phyloP scores from a whole-genome alignment of 73 alveolate genomes.

The Loxodes magnus region DNA sequence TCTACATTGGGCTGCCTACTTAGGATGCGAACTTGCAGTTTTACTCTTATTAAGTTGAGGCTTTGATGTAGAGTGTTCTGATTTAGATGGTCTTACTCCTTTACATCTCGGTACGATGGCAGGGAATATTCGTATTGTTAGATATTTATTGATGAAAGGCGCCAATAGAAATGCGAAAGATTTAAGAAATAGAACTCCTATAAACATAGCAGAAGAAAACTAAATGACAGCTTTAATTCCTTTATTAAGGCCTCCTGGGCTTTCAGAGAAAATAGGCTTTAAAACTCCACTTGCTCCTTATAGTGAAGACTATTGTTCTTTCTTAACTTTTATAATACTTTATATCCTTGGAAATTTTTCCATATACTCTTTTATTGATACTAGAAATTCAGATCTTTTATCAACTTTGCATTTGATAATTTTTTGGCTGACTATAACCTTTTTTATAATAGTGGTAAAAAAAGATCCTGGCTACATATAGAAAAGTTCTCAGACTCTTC shows the following conservation, averaged over 20 bases:
- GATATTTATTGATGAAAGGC: slow-evolving; percentile 9
- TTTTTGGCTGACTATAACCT: not conserved
- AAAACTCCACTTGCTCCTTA: slow-evolving; percentile 8
- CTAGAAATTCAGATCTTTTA: too few species aligned
- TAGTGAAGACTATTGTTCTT: not conserved
- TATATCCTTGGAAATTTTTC: not conserved
- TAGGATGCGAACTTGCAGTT: slow-evolving; percentile 1
- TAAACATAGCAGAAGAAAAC: slow-evolving; percentile 13
- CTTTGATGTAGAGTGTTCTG: not conserved
- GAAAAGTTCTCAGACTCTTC: not conserved
- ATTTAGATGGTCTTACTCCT: slow-evolving; percentile 9
- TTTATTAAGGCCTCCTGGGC: slow-evolving; percentile 6
- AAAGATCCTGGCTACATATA: slow-evolving; percentile 8
- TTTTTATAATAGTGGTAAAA: not conserved
- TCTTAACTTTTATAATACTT: not conserved
- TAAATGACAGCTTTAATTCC: not conserved
- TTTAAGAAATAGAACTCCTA: not conserved
- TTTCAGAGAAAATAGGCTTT: not conserved
- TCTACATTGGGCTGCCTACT: slow-evolving; percentile 1
- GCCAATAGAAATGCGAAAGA: slow-evolving; percentile 1
- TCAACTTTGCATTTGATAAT: too few species aligned
- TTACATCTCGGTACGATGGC: slow-evolving; percentile 6
- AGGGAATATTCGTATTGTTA: not conserved
- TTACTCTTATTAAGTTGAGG: slow-evolving; percentile 1
- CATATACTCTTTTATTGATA: not conserved